phyloP scores from a whole-genome alignment of 179 eudicot genomes.

The Nepenthes alata region DNA sequence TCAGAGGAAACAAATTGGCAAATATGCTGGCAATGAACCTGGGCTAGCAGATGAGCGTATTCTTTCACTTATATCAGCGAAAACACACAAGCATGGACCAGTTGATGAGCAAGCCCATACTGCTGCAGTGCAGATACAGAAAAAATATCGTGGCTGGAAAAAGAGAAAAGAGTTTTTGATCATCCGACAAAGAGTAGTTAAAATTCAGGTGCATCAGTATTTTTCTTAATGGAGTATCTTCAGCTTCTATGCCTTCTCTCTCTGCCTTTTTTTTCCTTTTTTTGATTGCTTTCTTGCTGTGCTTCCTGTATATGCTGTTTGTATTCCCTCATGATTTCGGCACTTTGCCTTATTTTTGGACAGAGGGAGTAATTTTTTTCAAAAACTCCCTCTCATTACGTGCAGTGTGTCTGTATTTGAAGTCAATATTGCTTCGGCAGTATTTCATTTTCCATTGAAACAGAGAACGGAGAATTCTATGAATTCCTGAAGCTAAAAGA shows the following conservation, averaged over 20 bases:
- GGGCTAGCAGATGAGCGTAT: slow-evolving; percentile 36
- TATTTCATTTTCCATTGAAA: not conserved
- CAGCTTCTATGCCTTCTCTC: not conserved
- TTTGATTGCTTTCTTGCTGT: too few species aligned
- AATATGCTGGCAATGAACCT: slow-evolving; percentile 22
- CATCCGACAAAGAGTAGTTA: slow-evolving; percentile 51
- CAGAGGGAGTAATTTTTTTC: not conserved
- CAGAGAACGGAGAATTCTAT: too few species aligned
- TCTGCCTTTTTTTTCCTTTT: too few species aligned
- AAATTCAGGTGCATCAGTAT: slow-evolving; percentile 42
- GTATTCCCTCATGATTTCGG: not conserved
- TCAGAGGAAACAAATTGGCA: slow-evolving; percentile 33
- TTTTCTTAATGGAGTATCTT: not conserved
- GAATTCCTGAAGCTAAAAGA: too few species aligned
- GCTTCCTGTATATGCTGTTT: too few species aligned
- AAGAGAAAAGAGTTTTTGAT: slow-evolving; percentile 46
- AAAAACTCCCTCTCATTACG: not conserved
- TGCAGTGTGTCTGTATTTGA: not conserved
- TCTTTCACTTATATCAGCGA: slow-evolving; percentile 38
- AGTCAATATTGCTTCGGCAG: not conserved
- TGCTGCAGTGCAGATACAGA: slow-evolving; percentile 58
- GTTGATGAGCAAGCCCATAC: slow-evolving; percentile 28
- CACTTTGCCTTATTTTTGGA: not conserved
- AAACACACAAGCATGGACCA: slow-evolving; percentile 27
- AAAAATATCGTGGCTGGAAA: slow-evolving; percentile 59